A percentile compares a stretch with the other conserved stretches of the same genome.
These are phyloP conservation scores for Lichtheimia corymbifera DNA, from an alignment of 371 early-diverging fungal genomes.

Conservation along the genomic window DNA sequence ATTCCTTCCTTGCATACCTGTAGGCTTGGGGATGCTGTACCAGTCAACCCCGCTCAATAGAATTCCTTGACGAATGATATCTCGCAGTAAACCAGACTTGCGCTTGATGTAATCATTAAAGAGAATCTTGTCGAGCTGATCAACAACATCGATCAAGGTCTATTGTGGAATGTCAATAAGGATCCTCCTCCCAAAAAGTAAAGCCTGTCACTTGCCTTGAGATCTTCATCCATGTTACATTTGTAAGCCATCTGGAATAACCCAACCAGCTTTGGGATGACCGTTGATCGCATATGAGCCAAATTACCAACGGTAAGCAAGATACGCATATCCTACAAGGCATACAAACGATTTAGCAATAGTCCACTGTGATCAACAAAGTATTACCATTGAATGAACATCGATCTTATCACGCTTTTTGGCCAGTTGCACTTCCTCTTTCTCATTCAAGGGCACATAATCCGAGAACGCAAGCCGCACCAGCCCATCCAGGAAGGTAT, in stretches of 20 bases:
- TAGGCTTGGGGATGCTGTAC: slow-evolving; percentile 72
- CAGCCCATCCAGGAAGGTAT: slow-evolving; percentile 72
- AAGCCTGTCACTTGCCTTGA: slow-evolving; percentile 48
- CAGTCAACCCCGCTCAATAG: slow-evolving; percentile 86
- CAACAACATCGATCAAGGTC: slow-evolving; percentile 62
- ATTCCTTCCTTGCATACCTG: slow-evolving; percentile 46
- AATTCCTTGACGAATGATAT: slow-evolving; percentile 78
- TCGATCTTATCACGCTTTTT: slow-evolving; percentile 45
- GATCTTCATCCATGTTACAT: slow-evolving; percentile 64
- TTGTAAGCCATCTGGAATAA: slow-evolving; percentile 71
- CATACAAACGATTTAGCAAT: background rate
- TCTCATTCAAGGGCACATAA: slow-evolving; percentile 41
- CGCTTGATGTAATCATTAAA: slow-evolving; percentile 85
- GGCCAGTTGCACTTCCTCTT: slow-evolving; percentile 36
- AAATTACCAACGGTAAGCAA: slow-evolving; percentile 83
- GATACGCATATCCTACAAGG: slow-evolving; percentile 61
- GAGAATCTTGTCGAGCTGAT: slow-evolving; percentile 75
- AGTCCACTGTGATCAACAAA: too few relatives aligned
- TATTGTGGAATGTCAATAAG: slow-evolving; percentile 18
- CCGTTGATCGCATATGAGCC: slow-evolving; percentile 63
- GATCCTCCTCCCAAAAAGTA: background rate
- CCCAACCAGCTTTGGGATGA: slow-evolving; percentile 74
- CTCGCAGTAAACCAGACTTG: slow-evolving; percentile 65
- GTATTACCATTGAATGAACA: slow-evolving; percentile 41
- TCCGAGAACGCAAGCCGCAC: slow-evolving; percentile 66